These are phyloP conservation scores for Diaporthe citrichinensis DNA, from an alignment of 2,329 filamentous ascomycete genomes.

Conservation along the genomic window DNA sequence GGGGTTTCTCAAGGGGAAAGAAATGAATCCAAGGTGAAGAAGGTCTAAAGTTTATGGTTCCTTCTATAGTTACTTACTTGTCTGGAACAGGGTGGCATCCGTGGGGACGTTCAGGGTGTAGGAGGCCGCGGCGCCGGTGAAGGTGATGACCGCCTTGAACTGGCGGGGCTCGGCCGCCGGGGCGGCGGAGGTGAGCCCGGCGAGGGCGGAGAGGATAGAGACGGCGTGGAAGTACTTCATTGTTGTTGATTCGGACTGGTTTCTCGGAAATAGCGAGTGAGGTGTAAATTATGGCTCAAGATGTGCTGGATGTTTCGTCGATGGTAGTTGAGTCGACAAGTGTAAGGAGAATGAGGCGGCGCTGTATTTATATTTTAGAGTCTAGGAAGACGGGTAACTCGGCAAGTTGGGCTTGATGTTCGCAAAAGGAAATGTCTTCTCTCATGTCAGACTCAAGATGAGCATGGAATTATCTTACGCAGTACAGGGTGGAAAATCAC, in stretches of 20 bases:
- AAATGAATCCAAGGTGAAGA: not conserved
- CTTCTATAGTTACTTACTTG: not conserved
- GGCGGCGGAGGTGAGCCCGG: conserved; percentile 20
- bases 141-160: conserved; percentile 33
- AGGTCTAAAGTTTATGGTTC: not conserved
- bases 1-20: not conserved
- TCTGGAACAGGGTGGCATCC: conserved; percentile 10
- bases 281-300: not conserved
- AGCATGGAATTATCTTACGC: not conserved
- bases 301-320: not conserved
- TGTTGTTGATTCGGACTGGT: not conserved
- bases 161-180: conserved; percentile 31
- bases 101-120: conserved; percentile 25
- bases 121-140: conserved; percentile 26
- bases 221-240: conserved; percentile 31
- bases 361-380: not conserved
- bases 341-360: too few relatives aligned
- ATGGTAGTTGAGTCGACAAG: not conserved
- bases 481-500: not conserved
- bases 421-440: not conserved
- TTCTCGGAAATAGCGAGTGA: too few relatives aligned
- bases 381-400: not conserved
- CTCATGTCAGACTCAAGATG: not conserved
- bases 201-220: conserved; percentile 27
- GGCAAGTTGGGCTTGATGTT: not conserved